These are phyloP conservation scores for Pseudomonodictys pantanalensis DNA, from an alignment of 495 filamentous ascomycete species.

Conservation along the genomic window DNA sequence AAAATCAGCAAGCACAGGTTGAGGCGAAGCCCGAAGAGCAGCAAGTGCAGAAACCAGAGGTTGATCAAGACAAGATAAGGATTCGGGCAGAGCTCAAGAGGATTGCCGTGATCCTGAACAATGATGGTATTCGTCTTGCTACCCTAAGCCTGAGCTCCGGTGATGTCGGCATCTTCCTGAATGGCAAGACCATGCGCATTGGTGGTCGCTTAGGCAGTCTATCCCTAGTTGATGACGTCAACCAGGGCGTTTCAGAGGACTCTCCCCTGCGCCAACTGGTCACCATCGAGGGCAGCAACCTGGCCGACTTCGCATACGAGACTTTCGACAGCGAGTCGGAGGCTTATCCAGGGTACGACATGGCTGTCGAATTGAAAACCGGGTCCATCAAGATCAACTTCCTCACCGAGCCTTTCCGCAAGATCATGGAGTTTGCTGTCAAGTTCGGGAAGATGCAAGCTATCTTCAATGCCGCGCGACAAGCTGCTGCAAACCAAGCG, in stretches of 20 bases:
- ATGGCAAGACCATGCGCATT: slow-evolving; percentile 79
- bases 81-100: slow-evolving; percentile 92
- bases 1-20: slow-evolving; percentile 41
- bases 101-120: slow-evolving; percentile 93
- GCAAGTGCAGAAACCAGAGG: slow-evolving; percentile 24
- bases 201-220: slow-evolving; percentile 83
- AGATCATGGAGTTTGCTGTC: slow-evolving; percentile 95
- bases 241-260: slow-evolving; percentile 75
- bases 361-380: slow-evolving; percentile 79
- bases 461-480: slow-evolving; percentile 93
- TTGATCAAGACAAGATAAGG: slow-evolving; percentile 58
- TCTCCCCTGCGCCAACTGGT: slow-evolving; percentile 84
- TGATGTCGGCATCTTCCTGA: slow-evolving; percentile 83
- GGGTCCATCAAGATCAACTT: slow-evolving; percentile 97
- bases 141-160: slow-evolving; percentile 89
- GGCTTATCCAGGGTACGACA: slow-evolving; percentile 90
- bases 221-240: slow-evolving; percentile 87
- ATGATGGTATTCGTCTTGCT: slow-evolving; percentile 91
- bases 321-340: slow-evolving; percentile 78
- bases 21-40: slow-evolving; percentile 29
- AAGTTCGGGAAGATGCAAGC: slow-evolving; percentile 99
- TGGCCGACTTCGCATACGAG: slow-evolving; percentile 97
- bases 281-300: slow-evolving; percentile 89
- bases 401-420: slow-evolving; percentile 92
- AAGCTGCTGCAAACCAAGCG: slow-evolving; percentile 91